Conservation (phyloP, 208 protist species). For the Trichomonas gallinae region DNA sequence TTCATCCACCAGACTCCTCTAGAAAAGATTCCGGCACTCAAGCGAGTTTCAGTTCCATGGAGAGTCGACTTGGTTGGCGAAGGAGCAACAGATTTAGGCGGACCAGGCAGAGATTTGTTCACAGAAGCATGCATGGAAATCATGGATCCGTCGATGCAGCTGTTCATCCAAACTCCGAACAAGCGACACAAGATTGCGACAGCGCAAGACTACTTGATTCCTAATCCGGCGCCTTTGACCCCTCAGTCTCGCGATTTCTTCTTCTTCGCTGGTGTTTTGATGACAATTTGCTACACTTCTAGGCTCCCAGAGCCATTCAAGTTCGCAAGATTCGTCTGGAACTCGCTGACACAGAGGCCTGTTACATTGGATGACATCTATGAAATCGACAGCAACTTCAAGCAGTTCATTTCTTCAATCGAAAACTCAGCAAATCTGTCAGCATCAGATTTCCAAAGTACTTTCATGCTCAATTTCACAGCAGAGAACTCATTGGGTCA, state of each 20-base stretch:
- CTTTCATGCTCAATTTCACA: not conserved
- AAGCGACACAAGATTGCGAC: not conserved
- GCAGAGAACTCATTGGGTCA: not conserved
- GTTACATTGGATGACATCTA: not conserved
- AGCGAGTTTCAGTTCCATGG: not conserved
- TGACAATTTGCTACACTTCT: not conserved
- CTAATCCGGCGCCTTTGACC: not conserved
- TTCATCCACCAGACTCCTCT: not conserved
- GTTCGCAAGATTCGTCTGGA: not conserved
- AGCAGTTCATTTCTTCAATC: not conserved
- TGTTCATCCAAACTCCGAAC: constrained; percentile 1
- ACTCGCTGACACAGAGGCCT: not conserved
- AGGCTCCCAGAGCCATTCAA: not conserved
- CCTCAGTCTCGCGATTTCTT: not conserved
- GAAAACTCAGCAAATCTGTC: not conserved
- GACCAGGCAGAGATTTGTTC: constrained; percentile 9
- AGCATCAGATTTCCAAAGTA: not conserved
- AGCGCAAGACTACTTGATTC: not conserved
- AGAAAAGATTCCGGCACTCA: not conserved
- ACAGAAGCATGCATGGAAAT: constrained; percentile 9
- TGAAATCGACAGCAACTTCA: not conserved
- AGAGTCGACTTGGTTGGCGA: not conserved
- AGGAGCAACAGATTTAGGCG: not conserved
- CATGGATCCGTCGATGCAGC: not conserved
- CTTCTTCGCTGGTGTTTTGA: not conserved